A percentile compares a stretch with the other conserved stretches of the same genome.
These are phyloP conservation scores for Phytophthora cryptogea DNA, from an alignment of 352 stramenopile genomes.

Conservation along the genomic window DNA sequence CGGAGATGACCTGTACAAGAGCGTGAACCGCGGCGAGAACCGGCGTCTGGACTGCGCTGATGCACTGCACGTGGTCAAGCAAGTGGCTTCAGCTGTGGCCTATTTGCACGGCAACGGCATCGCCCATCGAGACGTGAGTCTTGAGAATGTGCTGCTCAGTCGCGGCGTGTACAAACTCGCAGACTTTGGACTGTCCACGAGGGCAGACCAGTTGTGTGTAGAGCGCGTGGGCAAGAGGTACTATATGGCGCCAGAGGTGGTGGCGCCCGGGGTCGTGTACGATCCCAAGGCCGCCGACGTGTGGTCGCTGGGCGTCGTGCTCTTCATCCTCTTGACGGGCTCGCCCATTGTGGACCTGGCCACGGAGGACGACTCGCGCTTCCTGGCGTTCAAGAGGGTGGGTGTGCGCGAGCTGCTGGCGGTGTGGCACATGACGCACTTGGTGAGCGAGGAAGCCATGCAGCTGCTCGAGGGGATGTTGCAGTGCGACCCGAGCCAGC, in stretches of 20 bases:
- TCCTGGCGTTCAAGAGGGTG: conserved; percentile 31
- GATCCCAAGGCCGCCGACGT: conserved; percentile 4
- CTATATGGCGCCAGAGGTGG: conserved; percentile 95
- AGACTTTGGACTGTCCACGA: conserved; percentile 50
- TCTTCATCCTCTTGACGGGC: conserved; percentile 1
- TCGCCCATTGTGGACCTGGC: not conserved
- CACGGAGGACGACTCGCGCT: conserved; percentile 17
- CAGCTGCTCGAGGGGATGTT: conserved; percentile 34
- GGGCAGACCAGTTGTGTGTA: conserved; percentile 16
- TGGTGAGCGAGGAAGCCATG: conserved; percentile 15
- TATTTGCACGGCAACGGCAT: conserved; percentile 34
- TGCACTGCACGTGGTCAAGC: conserved; percentile 31
- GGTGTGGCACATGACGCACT: conserved; percentile 31
- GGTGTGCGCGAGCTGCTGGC: conserved; percentile 34
- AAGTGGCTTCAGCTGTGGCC: conserved; percentile 23
- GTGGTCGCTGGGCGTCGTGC: conserved; percentile 3
- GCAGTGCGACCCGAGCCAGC: conserved; percentile 28
- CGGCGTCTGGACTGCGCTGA: conserved; percentile 11
- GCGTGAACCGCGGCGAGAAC: conserved; percentile 26
- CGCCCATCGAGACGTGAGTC: conserved; percentile 46
- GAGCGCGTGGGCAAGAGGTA: conserved; percentile 80
- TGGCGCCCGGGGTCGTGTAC: conserved; percentile 20
- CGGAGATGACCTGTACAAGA: conserved; percentile 37
- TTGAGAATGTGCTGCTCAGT: conserved; percentile 46
- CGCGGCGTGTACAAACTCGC: conserved; percentile 40